Evolutionary conservation across 1,284 basidiomycete genomes (phyloP).

Genomic region (Microbotryum intermedium): DNA sequence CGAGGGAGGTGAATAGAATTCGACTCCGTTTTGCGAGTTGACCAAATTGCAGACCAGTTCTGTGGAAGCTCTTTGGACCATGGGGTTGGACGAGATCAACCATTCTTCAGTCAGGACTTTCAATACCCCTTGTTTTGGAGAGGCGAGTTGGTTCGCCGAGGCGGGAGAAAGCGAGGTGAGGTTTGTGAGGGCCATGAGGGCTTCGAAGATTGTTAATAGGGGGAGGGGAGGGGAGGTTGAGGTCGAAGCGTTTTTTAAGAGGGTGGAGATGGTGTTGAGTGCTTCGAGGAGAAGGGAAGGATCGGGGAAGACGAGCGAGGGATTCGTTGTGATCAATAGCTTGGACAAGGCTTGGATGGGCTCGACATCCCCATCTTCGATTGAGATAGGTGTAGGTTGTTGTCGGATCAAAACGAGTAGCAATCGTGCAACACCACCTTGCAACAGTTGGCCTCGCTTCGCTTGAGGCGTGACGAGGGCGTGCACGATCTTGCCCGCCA

Average conservation of each 20-base stretch:
- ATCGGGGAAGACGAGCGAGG: slow-evolving; percentile 73
- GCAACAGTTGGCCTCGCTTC: slow-evolving; percentile 68
- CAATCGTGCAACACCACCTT: slow-evolving; percentile 70
- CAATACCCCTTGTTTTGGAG: slow-evolving; percentile 48
- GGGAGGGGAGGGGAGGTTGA: slow-evolving; percentile 46
- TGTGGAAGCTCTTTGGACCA: slow-evolving; percentile 75
- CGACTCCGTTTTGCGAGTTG: slow-evolving; percentile 62
- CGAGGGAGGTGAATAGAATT: slow-evolving; percentile 70
- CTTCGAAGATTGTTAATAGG: slow-evolving; percentile 80
- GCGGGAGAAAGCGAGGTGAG: slow-evolving; percentile 67
- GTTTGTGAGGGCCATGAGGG: slow-evolving; percentile 91
- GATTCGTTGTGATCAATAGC: slow-evolving; percentile 81
- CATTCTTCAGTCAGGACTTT: slow-evolving; percentile 66
- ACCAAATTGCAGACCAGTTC: slow-evolving; percentile 93
- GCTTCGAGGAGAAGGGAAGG: slow-evolving; percentile 63
- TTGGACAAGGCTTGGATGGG: slow-evolving; percentile 85
- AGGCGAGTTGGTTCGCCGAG: slow-evolving; percentile 56
- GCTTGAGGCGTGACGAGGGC: slow-evolving; percentile 65
- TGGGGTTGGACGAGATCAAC: slow-evolving; percentile 65
- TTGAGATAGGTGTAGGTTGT: slow-evolving; percentile 4
- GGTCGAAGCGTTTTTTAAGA: slow-evolving; percentile 49
- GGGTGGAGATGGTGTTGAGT: slow-evolving; percentile 62
- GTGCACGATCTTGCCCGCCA: slow-evolving; percentile 51
- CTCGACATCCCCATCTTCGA: slow-evolving; percentile 47
- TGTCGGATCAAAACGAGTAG: slow-evolving; percentile 54